A percentile compares a stretch with the other conserved stretches of the same genome.
Conservation (phyloP, 2,329 filamentous ascomycete genomes). For the Trichoderma sp. region DNA sequence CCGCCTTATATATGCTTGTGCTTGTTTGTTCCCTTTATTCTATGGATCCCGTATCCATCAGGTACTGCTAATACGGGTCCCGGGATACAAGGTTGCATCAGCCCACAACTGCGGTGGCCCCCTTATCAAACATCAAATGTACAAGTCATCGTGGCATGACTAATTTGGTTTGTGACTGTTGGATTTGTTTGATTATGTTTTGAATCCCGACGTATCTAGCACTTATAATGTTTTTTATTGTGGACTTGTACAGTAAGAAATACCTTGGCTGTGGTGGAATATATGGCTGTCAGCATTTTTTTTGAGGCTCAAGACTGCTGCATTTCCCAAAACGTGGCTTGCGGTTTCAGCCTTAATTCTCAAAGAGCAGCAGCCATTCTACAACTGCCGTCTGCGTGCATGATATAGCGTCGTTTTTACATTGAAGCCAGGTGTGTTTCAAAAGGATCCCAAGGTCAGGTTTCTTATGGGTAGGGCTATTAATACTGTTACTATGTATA, state of each 20-base stretch:
- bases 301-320: not conserved
- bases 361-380: not conserved
- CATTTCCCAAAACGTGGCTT: not conserved
- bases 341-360: not conserved
- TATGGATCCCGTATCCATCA: not conserved
- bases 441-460: not conserved
- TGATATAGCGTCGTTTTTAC: not conserved
- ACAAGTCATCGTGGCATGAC: not conserved
- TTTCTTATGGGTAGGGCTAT: not conserved
- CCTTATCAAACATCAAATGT: not conserved
- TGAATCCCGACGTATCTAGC: not conserved
- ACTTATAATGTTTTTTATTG: not conserved
- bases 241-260: not conserved
- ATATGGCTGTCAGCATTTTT: not conserved
- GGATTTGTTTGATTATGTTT: not conserved
- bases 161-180: not conserved
- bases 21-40: not conserved
- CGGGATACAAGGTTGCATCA: conserved; percentile 1
- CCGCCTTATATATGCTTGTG: not conserved
- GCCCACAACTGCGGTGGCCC: not conserved
- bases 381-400: not conserved
- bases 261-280: not conserved
- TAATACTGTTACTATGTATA: not conserved
- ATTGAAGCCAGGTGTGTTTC: not conserved
- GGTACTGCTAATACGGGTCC: not conserved